These are phyloP conservation scores for Trichopus zeylanicus DNA, from an alignment of 116 monocot species.

Conservation along the genomic window DNA sequence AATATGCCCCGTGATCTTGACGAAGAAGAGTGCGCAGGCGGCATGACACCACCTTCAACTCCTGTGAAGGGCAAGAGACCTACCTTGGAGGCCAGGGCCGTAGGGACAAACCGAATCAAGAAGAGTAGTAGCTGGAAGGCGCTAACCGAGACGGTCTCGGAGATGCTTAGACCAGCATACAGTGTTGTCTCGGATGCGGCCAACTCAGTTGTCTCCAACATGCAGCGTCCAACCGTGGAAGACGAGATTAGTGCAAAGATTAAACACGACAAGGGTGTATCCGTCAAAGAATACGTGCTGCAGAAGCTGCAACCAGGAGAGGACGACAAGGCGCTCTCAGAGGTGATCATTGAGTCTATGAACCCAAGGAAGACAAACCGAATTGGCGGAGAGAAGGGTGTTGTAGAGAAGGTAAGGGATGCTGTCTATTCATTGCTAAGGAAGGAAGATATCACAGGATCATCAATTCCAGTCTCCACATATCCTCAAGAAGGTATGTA, in stretches of 20 bases:
- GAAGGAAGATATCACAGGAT: not conserved
- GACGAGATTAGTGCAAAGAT: conserved; percentile 14
- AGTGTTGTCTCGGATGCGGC: conserved; percentile 21
- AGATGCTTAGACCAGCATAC: conserved; percentile 40
- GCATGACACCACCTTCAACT: not conserved
- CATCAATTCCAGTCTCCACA: conserved; percentile 6
- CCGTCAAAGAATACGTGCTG: conserved; percentile 48
- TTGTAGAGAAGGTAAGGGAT: conserved; percentile 21
- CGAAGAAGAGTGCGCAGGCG: not conserved
- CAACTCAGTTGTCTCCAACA: conserved; percentile 20
- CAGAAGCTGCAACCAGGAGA: conserved; percentile 66
- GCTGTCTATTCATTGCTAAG: conserved; percentile 13
- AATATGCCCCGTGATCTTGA: not conserved
- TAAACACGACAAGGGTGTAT: conserved; percentile 28
- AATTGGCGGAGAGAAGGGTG: conserved; percentile 10
- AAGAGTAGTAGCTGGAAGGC: conserved; percentile 2
- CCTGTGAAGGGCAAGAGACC: no score
- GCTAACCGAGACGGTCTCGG: conserved; percentile 16
- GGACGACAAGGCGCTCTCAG: conserved; percentile 54
- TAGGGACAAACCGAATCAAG: not conserved
- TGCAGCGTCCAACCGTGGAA: conserved; percentile 6
- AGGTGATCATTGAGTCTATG: conserved; percentile 51
- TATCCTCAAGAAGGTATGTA: conserved; percentile 23
- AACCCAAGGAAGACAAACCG: conserved; percentile 19
- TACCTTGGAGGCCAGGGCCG: not conserved